phyloP scores from a whole-genome alignment of 2,329 filamentous ascomycete genomes.

The Colletotrichum nymphaeae region DNA sequence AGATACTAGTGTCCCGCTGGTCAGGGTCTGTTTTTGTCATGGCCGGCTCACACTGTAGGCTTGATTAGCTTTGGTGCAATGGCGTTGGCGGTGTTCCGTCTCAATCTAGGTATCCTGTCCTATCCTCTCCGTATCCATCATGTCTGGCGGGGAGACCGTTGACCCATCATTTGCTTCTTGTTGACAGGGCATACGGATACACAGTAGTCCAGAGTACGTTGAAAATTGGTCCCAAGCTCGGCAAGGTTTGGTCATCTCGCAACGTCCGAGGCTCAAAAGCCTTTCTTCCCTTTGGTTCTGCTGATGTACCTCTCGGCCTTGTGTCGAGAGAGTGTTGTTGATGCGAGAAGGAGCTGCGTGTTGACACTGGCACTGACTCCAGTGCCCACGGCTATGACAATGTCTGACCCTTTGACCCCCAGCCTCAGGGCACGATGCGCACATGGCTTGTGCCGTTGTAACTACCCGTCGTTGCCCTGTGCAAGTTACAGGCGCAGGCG shows the following conservation, averaged over 20 bases:
- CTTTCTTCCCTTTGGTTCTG: not conserved
- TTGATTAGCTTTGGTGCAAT: slow-evolving; percentile 14
- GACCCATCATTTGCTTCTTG: slow-evolving; percentile 6
- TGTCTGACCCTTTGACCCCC: not conserved
- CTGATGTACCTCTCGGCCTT: slow-evolving; percentile 9
- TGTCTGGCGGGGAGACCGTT: slow-evolving; percentile 5
- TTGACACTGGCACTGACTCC: slow-evolving; percentile 30
- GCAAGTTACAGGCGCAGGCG: not conserved
- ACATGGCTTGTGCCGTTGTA: slow-evolving; percentile 8
- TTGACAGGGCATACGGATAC: too few relatives aligned
- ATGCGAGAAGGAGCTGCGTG: slow-evolving; percentile 28
- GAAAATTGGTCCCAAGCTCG: not conserved
- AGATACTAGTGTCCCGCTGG: not conserved
- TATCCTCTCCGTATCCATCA: not conserved
- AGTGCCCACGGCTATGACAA: slow-evolving; percentile 17
- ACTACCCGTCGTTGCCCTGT: slow-evolving; percentile 18
- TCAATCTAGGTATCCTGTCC: not conserved
- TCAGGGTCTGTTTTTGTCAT: slow-evolving; percentile 8
- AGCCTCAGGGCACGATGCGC: not conserved
- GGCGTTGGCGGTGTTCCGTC: not conserved
- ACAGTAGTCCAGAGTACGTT: too few relatives aligned
- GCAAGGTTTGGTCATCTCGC: slow-evolving; percentile 15
- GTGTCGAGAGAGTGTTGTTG: slow-evolving; percentile 19
- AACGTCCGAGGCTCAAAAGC: slow-evolving; percentile 15
- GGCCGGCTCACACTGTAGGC: slow-evolving; percentile 14